phyloP scores from a whole-genome alignment of 2,329 filamentous ascomycete species.

The Coniochaeta sp. region DNA sequence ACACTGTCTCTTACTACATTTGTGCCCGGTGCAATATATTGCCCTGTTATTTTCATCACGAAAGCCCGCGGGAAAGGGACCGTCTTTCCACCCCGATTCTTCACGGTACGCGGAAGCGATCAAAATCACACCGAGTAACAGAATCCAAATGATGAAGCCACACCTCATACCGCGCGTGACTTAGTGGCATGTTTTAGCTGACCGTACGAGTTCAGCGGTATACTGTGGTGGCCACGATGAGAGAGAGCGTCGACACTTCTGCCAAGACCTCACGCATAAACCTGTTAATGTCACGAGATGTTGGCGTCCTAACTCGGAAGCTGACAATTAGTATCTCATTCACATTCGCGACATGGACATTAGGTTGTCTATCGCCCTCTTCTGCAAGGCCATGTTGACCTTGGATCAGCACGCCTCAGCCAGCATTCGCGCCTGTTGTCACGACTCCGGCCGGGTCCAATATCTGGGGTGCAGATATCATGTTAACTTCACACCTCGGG shows the following conservation, averaged over 20 bases:
- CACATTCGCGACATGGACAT: background rate
- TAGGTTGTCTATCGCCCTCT: background rate
- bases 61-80: constrained; percentile 13
- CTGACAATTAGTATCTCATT: background rate
- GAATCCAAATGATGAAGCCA: background rate
- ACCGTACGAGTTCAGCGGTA: background rate
- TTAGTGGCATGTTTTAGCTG: background rate
- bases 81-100: constrained; percentile 14
- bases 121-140: background rate
- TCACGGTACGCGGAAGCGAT: constrained; percentile 2
- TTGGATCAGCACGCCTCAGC: too few relatives aligned
- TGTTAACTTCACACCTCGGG: constrained; percentile 8
- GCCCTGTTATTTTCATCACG: constrained; percentile 7
- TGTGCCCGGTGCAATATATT: constrained; percentile 14
- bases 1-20: constrained; percentile 7
- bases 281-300: background rate
- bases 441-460: background rate
- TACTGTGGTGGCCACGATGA: background rate
- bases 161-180: background rate
- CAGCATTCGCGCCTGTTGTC: too few relatives aligned
- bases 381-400: background rate
- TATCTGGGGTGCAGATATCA: background rate
- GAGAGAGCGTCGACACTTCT: background rate
- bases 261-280: background rate
- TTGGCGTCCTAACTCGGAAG: background rate